Percentiles rank a stretch among this genome's conserved stretches.
Evolutionary conservation across 257 asterid genomes (phyloP).

Genomic region (Solanum commersonii): DNA sequence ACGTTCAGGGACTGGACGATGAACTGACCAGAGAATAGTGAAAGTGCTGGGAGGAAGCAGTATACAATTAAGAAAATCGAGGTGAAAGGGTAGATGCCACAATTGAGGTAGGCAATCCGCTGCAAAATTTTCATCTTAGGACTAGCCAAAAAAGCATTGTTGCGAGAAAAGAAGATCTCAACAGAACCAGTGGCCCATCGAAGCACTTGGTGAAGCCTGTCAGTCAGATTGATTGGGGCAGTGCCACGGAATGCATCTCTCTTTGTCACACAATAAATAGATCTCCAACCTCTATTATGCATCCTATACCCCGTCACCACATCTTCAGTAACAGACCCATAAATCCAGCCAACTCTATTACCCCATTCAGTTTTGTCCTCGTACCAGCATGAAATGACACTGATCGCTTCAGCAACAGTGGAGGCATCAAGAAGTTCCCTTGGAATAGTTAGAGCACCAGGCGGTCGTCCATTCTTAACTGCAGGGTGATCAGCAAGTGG

Average conservation of each 20-base stretch:
- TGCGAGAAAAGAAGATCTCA: constrained; percentile 87
- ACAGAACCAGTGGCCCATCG: constrained; percentile 95
- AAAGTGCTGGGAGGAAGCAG: constrained; percentile 83
- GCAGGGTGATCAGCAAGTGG: constrained; percentile 90
- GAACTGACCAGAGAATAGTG: constrained; percentile 78
- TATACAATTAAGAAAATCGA: constrained; percentile 66
- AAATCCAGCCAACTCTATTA: constrained; percentile 83
- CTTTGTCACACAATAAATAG: constrained; percentile 75
- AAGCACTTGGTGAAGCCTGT: constrained; percentile 84
- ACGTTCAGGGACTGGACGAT: constrained; percentile 58
- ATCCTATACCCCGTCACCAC: constrained; percentile 85
- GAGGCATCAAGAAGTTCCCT: constrained; percentile 77
- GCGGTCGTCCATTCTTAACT: constrained; percentile 70
- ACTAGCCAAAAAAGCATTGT: constrained; percentile 68
- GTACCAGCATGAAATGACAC: constrained; percentile 85
- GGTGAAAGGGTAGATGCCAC: constrained; percentile 80
- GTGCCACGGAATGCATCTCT: constrained; percentile 89
- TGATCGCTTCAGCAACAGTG: constrained; percentile 84
- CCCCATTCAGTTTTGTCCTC: constrained; percentile 97
- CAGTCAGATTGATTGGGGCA: constrained; percentile 80
- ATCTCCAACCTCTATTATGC: constrained; percentile 91
- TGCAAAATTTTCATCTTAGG: constrained; percentile 70
- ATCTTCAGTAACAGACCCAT: constrained; percentile 80
- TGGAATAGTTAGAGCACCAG: constrained; percentile 66
- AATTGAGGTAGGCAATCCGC: constrained; percentile 68